Conservation (phyloP, 2,329 filamentous ascomycete species). For the Keithomyces neogunnii region DNA sequence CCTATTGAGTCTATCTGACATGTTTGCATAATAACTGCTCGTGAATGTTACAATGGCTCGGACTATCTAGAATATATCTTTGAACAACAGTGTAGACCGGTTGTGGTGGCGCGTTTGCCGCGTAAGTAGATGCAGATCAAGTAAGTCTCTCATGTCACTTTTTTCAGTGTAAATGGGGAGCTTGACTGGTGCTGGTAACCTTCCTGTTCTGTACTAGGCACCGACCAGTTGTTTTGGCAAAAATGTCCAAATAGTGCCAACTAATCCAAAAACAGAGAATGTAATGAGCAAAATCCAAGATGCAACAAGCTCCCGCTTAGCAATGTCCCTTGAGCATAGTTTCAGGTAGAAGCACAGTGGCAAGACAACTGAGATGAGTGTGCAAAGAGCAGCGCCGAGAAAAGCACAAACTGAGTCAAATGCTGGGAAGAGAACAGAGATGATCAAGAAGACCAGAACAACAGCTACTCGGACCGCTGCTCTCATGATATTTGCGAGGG, state of each 20-base stretch:
- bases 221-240: constrained; percentile 69
- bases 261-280: constrained; percentile 59
- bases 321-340: constrained; percentile 70
- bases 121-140: too few relatives aligned
- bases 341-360: constrained; percentile 85
- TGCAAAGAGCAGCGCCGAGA: constrained; percentile 83
- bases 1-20: too few relatives aligned
- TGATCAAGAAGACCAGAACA: constrained; percentile 63
- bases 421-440: constrained; percentile 61
- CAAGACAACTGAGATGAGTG: constrained; percentile 86
- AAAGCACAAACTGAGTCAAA: constrained; percentile 91
- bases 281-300: constrained; percentile 62
- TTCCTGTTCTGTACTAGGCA: constrained; percentile 23
- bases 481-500: constrained; percentile 40
- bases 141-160: neutral
- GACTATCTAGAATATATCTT: too few relatives aligned
- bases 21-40: too few relatives aligned
- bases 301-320: constrained; percentile 50
- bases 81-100: too few relatives aligned
- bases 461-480: constrained; percentile 57
- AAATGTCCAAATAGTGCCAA: constrained; percentile 84
- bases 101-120: too few relatives aligned
- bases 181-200: too few relatives aligned
- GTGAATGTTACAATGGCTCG: too few relatives aligned
- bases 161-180: neutral